A percentile compares a stretch with the other conserved stretches of the same genome.
Conservation (phyloP, 2,329 filamentous ascomycete genomes). For the Pezicula rhizophila region DNA sequence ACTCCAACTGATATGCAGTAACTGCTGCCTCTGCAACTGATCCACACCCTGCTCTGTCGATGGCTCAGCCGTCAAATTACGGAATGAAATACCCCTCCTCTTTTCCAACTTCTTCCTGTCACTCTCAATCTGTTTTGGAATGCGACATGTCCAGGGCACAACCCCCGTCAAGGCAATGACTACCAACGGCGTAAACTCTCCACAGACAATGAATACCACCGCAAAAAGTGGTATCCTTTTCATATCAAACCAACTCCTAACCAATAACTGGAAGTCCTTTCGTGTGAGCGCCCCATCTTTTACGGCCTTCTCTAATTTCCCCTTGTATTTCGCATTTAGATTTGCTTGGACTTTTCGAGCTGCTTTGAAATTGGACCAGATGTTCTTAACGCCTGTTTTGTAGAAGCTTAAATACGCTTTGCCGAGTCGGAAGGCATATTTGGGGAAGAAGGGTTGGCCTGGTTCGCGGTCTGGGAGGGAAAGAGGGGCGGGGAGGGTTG, state of each 20-base stretch:
- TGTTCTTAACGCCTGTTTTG: constrained; percentile 73
- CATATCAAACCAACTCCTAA: constrained; percentile 65
- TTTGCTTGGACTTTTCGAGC: constrained; percentile 39
- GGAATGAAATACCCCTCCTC: constrained; percentile 44
- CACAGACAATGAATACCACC: constrained; percentile 68
- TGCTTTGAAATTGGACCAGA: constrained; percentile 58
- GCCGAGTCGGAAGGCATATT: constrained; percentile 37
- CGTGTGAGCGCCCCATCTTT: constrained; percentile 44
- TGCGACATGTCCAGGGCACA: constrained; percentile 76
- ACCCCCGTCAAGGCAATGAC: constrained; percentile 64
- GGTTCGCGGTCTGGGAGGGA: constrained; percentile 50
- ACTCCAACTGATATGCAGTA: constrained; percentile 34
- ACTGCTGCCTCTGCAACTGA: constrained; percentile 30
- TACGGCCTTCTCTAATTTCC: constrained; percentile 25
- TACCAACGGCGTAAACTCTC: constrained; percentile 79
- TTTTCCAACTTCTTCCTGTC: constrained; percentile 49
- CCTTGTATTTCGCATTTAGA: constrained; percentile 35
- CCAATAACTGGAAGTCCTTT: constrained; percentile 63
- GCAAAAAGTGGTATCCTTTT: constrained; percentile 74
- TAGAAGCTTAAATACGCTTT: constrained; percentile 81
- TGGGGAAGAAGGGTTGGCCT: constrained; percentile 34
- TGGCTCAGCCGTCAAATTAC: constrained; percentile 27
- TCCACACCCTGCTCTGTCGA: constrained; percentile 14
- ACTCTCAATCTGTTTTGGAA: constrained; percentile 66
- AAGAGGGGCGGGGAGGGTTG: constrained; percentile 68